phyloP scores from a whole-genome alignment of 2,329 filamentous ascomycete species.

The Aschersonia sp. region DNA sequence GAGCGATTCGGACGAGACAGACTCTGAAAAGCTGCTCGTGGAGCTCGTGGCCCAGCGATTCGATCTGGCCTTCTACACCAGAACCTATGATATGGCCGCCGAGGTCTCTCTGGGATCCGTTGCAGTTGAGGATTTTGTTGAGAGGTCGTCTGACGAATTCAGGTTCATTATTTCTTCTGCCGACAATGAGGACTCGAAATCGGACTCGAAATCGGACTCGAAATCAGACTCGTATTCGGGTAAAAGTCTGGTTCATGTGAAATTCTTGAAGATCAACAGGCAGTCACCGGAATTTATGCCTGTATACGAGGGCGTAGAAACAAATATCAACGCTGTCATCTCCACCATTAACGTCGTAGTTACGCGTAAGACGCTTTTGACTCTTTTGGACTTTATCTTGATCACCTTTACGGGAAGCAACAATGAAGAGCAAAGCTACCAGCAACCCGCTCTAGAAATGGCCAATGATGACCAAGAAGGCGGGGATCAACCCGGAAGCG shows the following conservation, averaged over 20 bases:
- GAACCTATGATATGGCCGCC: conserved; percentile 84
- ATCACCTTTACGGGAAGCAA: conserved; percentile 68
- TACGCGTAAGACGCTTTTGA: conserved; percentile 82
- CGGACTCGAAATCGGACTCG: no score
- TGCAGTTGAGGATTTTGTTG: conserved; percentile 88
- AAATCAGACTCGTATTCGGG: conserved; percentile 29
- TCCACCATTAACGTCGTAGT: conserved; percentile 96
- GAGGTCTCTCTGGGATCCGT: conserved; percentile 80
- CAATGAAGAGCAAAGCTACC: conserved; percentile 22
- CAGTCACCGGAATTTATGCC: conserved; percentile 88
- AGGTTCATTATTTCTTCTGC: conserved; percentile 92
- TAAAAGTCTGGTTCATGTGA: conserved; percentile 74
- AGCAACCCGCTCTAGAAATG: conserved; percentile 15
- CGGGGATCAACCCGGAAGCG: conserved; percentile 12
- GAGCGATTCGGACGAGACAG: conserved; percentile 64
- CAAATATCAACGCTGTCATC: conserved; percentile 77
- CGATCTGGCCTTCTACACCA: conserved; percentile 71
- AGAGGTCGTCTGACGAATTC: conserved; percentile 77
- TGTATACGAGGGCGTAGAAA: conserved; percentile 85
- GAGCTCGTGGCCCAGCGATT: conserved; percentile 88
- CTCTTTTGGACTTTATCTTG: conserved; percentile 84
- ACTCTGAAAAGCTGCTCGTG: conserved; percentile 69
- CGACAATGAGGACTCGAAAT: conserved; percentile 52
- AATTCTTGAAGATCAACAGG: conserved; percentile 78
- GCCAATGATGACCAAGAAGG: conserved; percentile 20